A percentile compares a stretch with the other conserved stretches of the same genome.
Conservation (phyloP, 148 eudicot species). For the Nepenthes mirabilis region DNA sequence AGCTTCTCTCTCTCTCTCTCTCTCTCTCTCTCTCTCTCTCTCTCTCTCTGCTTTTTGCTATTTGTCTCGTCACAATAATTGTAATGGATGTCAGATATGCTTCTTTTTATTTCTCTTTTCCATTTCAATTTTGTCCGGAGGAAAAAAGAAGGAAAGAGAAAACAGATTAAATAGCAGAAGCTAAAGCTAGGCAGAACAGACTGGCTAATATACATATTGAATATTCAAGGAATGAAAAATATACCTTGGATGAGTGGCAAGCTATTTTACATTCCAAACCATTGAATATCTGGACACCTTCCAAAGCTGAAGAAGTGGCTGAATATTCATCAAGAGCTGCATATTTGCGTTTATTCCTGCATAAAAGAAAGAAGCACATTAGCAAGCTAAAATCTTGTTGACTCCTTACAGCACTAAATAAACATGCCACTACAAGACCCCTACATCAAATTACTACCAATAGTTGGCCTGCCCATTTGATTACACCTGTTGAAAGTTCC, state of each 20-base stretch:
- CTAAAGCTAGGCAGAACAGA: neutral
- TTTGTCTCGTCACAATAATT: no score
- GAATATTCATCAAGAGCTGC: constrained; percentile 45
- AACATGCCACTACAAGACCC: no score
- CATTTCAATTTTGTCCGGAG: no score
- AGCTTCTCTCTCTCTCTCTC: no score
- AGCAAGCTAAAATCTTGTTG: no score
- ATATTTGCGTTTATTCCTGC: constrained; percentile 62
- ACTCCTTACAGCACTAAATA: no score
- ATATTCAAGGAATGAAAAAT: neutral
- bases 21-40: no score
- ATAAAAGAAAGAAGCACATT: constrained; percentile 6
- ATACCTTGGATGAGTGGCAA: constrained; percentile 80
- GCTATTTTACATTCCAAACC: constrained; percentile 88
- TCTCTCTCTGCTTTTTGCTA: no score
- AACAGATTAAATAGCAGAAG: neutral
- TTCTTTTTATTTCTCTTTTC: neutral
- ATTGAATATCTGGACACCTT: constrained; percentile 49
- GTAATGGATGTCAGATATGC: neutral
- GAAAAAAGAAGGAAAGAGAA: neutral
- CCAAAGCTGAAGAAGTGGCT: constrained; percentile 51
- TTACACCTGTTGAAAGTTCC: no score
- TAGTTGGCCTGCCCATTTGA: no score
- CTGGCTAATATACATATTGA: neutral
- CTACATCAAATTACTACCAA: no score